Percentiles rank a stretch among this genome's conserved stretches.
These are phyloP conservation scores for Rosa rugosa DNA, from an alignment of 306 rosid genomes.

Conservation along the genomic window DNA sequence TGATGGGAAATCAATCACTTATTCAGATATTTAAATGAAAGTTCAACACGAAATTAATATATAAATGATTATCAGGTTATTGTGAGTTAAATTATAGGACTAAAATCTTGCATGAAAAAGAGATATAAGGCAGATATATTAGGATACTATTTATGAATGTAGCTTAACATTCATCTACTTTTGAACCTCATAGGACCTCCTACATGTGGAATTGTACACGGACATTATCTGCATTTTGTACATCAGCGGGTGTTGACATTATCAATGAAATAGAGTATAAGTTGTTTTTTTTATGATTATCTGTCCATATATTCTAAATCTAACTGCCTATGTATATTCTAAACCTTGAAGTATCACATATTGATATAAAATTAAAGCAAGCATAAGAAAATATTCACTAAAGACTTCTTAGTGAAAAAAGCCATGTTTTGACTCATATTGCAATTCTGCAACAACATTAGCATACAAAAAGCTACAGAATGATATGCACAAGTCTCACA, in stretches of 20 bases:
- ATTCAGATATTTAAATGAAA: background rate
- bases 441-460: background rate
- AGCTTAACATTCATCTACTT: background rate
- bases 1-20: background rate
- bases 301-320: background rate
- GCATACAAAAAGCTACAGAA: background rate
- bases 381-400: background rate
- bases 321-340: background rate
- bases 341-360: background rate
- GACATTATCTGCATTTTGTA: background rate
- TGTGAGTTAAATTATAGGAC: background rate
- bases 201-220: background rate
- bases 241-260: background rate
- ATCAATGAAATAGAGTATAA: background rate
- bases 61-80: background rate
- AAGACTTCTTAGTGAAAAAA: background rate
- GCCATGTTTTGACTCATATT: background rate
- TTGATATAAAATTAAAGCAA: background rate
- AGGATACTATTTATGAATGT: background rate
- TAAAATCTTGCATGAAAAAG: background rate
- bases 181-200: background rate
- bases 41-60: background rate
- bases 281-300: background rate
- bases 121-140: background rate
- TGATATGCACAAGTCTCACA: background rate